Conservation (phyloP, 306 rosid genomes). For the Alnus rubra region DNA sequence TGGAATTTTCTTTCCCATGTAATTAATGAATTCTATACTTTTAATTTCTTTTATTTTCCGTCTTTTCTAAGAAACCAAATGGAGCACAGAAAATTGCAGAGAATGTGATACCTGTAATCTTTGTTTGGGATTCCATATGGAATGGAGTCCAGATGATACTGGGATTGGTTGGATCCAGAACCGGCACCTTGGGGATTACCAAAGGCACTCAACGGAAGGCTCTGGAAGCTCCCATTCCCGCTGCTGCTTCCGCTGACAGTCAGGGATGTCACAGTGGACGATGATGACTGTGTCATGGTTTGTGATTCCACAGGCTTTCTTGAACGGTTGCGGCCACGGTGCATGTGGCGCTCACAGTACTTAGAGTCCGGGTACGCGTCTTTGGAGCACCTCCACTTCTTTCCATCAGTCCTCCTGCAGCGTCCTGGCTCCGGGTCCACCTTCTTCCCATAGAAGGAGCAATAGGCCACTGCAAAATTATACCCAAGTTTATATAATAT, state of each 20-base stretch:
- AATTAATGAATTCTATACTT: neutral
- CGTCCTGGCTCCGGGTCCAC: conserved; percentile 93
- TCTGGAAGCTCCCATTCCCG: conserved; percentile 50
- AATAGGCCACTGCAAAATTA: conserved; percentile 59
- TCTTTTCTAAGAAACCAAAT: neutral
- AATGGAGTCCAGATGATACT: conserved; percentile 59
- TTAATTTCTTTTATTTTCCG: neutral
- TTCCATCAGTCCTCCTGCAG: conserved; percentile 91
- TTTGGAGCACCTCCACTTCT: conserved; percentile 87
- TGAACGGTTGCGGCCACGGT: conserved; percentile 97
- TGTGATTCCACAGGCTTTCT: conserved; percentile 99
- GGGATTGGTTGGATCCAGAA: conserved; percentile 49
- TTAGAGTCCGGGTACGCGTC: conserved; percentile 88
- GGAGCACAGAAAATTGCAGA: conserved; percentile 20
- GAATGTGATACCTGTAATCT: conserved; percentile 58
- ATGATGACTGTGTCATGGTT: conserved; percentile 52
- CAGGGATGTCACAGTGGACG: conserved; percentile 58
- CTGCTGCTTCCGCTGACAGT: conserved; percentile 44
- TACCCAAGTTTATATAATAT: neutral
- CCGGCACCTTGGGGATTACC: conserved; percentile 52
- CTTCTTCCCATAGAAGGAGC: conserved; percentile 82
- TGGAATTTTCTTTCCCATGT: neutral
- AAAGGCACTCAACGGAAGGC: conserved; percentile 61
- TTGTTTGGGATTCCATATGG: conserved; percentile 61
- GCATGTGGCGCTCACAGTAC: conserved; percentile 95